These are phyloP conservation scores for Aspergillus leporis DNA, from an alignment of 495 filamentous ascomycete species.

Conservation along the genomic window DNA sequence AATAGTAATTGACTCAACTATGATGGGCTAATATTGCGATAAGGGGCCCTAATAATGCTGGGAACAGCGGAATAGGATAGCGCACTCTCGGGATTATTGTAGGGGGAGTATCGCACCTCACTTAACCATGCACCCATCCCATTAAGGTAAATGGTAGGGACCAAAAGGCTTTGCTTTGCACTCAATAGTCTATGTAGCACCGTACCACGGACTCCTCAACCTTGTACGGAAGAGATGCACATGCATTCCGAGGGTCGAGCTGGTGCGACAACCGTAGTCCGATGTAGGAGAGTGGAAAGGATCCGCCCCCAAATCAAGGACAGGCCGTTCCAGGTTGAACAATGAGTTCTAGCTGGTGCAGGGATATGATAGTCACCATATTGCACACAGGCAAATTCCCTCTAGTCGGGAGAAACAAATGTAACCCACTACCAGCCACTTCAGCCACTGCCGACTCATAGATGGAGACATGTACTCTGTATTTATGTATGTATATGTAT, in stretches of 20 bases:
- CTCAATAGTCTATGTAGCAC: neutral
- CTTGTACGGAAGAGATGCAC: constrained; percentile 5
- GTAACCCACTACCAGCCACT: constrained; percentile 17
- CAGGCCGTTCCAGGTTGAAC: neutral
- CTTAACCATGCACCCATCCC: neutral
- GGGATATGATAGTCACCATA: constrained; percentile 7
- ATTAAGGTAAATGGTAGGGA: neutral
- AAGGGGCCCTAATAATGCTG: neutral
- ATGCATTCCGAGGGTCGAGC: constrained; percentile 9
- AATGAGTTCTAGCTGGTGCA: constrained; percentile 1
- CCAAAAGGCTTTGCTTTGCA: neutral
- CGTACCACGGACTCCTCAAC: constrained; percentile 4
- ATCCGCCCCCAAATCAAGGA: constrained; percentile 8
- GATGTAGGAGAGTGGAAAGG: constrained; percentile 1
- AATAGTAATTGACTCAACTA: neutral
- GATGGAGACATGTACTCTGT: neutral
- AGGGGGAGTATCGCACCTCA: neutral
- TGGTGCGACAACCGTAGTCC: constrained; percentile 2
- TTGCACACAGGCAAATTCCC: neutral
- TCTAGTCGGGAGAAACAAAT: constrained; percentile 4
- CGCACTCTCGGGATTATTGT: neutral
- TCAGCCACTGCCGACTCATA: constrained; percentile 19
- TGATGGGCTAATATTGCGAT: constrained; percentile 3
- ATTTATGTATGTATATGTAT: constrained; percentile 1
- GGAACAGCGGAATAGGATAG: neutral